These are phyloP conservation scores for Ettlia oleoabundans DNA, from an alignment of 139 green algal genomes.

Conservation along the genomic window DNA sequence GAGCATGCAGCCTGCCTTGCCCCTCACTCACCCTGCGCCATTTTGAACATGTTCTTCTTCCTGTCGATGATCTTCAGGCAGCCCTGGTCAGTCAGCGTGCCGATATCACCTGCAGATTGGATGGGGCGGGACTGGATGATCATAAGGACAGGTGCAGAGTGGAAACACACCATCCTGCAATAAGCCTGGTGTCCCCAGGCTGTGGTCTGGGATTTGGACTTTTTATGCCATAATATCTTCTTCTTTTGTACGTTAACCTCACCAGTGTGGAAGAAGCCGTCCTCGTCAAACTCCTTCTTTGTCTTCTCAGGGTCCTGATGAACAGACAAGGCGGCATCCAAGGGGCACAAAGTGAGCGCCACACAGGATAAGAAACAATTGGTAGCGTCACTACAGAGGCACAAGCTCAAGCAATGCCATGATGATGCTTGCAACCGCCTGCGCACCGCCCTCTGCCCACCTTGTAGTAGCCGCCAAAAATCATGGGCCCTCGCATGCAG, in stretches of 20 bases:
- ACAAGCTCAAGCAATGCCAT: not conserved
- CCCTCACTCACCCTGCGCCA: slow-evolving; percentile 84
- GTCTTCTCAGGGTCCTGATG: slow-evolving; percentile 67
- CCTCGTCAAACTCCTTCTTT: slow-evolving; percentile 72
- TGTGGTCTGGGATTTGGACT: too few species aligned
- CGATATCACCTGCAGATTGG: slow-evolving; percentile 86
- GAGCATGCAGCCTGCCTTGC: too few species aligned
- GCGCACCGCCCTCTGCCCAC: not conserved
- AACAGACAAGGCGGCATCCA: too few species aligned
- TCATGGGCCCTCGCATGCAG: slow-evolving; percentile 72
- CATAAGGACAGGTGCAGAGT: not conserved
- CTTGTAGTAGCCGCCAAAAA: slow-evolving; percentile 89
- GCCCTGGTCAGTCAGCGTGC: slow-evolving; percentile 65
- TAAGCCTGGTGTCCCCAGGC: too few species aligned
- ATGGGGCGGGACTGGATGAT: too few species aligned
- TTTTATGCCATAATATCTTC: too few species aligned
- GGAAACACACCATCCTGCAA: too few species aligned
- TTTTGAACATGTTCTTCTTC: slow-evolving; percentile 99
- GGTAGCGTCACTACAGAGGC: too few species aligned
- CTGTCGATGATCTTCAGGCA: slow-evolving; percentile 92
- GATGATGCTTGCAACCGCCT: not conserved
- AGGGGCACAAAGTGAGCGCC: too few species aligned
- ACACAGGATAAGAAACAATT: too few species aligned
- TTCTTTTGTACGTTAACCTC: too few species aligned
- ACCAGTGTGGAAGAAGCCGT: slow-evolving; percentile 84